Evolutionary conservation across 1,284 basidiomycete genomes (phyloP).

Genomic region (Xanthoconium separans): DNA sequence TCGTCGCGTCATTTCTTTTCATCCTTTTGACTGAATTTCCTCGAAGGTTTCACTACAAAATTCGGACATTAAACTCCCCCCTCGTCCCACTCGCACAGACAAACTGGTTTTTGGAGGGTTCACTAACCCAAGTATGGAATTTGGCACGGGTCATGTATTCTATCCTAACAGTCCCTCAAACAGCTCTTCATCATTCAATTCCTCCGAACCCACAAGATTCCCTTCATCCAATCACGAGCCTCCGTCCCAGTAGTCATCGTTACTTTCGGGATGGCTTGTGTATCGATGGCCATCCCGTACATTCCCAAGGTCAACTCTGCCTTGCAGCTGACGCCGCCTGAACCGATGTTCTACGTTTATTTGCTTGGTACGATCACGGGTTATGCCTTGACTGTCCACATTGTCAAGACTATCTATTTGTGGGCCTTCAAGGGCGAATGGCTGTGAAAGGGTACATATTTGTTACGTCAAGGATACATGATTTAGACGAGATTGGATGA

Average conservation of each 20-base stretch:
- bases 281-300: slow-evolving; percentile 34
- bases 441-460: slow-evolving; percentile 14
- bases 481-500: not conserved
- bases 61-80: slow-evolving; percentile 28
- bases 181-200: slow-evolving; percentile 36
- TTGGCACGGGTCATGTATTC: not conserved
- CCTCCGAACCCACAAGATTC: slow-evolving; percentile 30
- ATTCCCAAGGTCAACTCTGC: slow-evolving; percentile 33
- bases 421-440: slow-evolving; percentile 30
- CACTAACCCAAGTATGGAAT: slow-evolving; percentile 30
- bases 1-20: not conserved
- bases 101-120: slow-evolving; percentile 33
- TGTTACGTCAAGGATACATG: not conserved
- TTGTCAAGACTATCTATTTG: slow-evolving; percentile 29
- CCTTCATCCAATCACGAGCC: slow-evolving; percentile 34
- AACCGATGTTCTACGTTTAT: slow-evolving; percentile 31
- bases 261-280: slow-evolving; percentile 33
- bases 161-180: slow-evolving; percentile 8
- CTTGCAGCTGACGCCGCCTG: slow-evolving; percentile 30
- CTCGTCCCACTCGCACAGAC: slow-evolving; percentile 32
- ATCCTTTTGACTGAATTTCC: not conserved
- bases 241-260: slow-evolving; percentile 27
- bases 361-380: slow-evolving; percentile 19
- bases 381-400: slow-evolving; percentile 28
- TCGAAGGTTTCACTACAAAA: slow-evolving; percentile 32